These are phyloP conservation scores for Suillus variegatus DNA, from an alignment of 768 basidiomycete genomes.

Conservation along the genomic window DNA sequence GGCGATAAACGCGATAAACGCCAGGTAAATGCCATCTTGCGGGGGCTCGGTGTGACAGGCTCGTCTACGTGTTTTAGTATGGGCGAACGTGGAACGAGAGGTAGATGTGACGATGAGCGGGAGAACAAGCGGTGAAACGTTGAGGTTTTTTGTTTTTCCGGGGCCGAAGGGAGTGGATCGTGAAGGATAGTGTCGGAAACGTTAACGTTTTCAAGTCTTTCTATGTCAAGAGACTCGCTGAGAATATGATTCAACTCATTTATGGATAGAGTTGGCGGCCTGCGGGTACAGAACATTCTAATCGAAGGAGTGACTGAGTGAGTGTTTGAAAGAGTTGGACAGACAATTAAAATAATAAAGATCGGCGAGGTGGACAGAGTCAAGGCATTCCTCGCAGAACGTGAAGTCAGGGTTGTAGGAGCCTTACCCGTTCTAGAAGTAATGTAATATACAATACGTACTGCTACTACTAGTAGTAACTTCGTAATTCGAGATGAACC, in stretches of 20 bases:
- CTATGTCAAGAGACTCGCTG: slow-evolving; percentile 31
- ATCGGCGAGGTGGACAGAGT: neutral
- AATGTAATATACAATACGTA: neutral
- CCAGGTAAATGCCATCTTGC: slow-evolving; percentile 29
- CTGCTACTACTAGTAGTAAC: neutral
- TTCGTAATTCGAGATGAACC: neutral
- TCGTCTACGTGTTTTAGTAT: slow-evolving; percentile 11
- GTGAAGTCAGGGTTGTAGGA: neutral
- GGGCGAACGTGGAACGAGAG: slow-evolving; percentile 8
- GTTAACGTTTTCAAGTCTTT: slow-evolving; percentile 9
- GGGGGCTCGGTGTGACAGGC: slow-evolving; percentile 19
- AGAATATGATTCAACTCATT: slow-evolving; percentile 37
- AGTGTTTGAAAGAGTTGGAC: neutral
- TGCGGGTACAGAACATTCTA: slow-evolving; percentile 8
- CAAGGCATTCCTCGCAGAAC: neutral
- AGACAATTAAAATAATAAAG: neutral
- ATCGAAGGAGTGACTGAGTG: neutral
- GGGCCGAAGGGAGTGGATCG: slow-evolving; percentile 20
- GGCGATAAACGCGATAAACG: slow-evolving; percentile 30
- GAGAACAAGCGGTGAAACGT: slow-evolving; percentile 33
- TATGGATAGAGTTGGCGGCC: slow-evolving; percentile 24
- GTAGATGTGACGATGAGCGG: slow-evolving; percentile 22
- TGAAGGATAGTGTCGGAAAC: slow-evolving; percentile 25
- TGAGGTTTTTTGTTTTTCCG: slow-evolving; percentile 21
- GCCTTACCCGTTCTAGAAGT: neutral